These are phyloP conservation scores for Claviceps fusiformis DNA, from an alignment of 2,329 filamentous ascomycete genomes.

Conservation along the genomic window DNA sequence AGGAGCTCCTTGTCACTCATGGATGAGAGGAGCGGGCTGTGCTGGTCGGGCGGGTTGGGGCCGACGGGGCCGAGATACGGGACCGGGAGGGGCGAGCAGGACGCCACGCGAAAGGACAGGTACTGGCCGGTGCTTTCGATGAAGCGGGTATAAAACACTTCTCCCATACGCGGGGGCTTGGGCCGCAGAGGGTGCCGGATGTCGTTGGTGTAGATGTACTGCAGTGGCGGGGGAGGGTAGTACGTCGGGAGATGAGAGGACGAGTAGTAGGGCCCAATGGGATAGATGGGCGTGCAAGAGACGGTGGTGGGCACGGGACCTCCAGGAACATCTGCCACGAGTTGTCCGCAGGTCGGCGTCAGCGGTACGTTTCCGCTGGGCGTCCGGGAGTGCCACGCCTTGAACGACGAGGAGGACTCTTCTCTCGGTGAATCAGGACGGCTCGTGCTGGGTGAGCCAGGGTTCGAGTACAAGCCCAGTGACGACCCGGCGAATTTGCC, in stretches of 20 bases:
- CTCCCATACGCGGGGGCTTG: conserved; percentile 79
- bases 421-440: conserved; percentile 10
- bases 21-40: conserved; percentile 27
- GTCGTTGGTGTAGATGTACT: conserved; percentile 66
- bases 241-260: conserved; percentile 80
- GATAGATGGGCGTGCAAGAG: conserved; percentile 22
- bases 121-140: conserved; percentile 72
- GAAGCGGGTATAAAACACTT: conserved; percentile 81
- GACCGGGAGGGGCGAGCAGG: conserved; percentile 48
- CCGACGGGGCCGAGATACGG: conserved; percentile 48
- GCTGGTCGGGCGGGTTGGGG: conserved; percentile 21
- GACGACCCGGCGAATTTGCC: conserved; percentile 8
- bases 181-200: conserved; percentile 76
- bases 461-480: conserved; percentile 36
- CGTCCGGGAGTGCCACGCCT: conserved; percentile 4
- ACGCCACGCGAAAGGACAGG: conserved; percentile 77
- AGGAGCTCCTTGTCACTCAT: conserved; percentile 48
- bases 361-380: conserved; percentile 4
- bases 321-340: conserved; percentile 26
- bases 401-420: neutral
- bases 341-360: conserved; percentile 7
- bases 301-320: conserved; percentile 23
- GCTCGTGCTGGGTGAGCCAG: conserved; percentile 28
- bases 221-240: conserved; percentile 70
- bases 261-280: conserved; percentile 62